phyloP scores from a whole-genome alignment of 495 filamentous ascomycete species.

The Xylaria bambusicola region DNA sequence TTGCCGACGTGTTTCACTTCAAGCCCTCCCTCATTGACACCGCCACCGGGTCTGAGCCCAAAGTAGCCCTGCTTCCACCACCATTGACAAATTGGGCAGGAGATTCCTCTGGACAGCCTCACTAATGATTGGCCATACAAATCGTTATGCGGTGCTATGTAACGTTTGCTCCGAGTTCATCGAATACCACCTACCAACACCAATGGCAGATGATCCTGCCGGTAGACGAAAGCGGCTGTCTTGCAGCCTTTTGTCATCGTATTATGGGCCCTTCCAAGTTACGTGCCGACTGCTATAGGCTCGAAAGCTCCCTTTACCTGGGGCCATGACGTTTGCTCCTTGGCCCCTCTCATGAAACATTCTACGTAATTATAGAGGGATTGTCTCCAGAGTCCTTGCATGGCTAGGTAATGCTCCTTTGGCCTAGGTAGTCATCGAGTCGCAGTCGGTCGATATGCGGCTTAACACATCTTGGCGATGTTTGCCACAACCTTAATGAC shows the following conservation, averaged over 20 bases:
- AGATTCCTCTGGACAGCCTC: slow-evolving; percentile 5
- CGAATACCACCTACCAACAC: background rate
- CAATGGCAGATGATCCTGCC: background rate
- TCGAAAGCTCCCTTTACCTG: background rate
- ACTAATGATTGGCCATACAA: slow-evolving; percentile 5
- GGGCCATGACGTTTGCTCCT: background rate
- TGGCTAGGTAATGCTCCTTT: background rate
- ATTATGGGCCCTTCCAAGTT: background rate
- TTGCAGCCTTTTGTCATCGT: background rate
- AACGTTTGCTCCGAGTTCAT: background rate
- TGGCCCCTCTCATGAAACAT: background rate
- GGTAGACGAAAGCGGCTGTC: background rate
- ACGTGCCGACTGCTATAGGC: slow-evolving; percentile 2
- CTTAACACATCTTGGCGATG: background rate
- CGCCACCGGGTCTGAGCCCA: background rate
- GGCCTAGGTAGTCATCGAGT: background rate
- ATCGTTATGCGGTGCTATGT: background rate
- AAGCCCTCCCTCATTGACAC: background rate
- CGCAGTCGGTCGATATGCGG: background rate
- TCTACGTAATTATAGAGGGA: slow-evolving; percentile 9
- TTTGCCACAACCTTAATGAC: background rate
- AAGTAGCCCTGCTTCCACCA: background rate
- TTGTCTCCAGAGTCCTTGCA: background rate
- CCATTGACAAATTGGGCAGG: slow-evolving; percentile 10
- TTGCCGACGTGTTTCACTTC: slow-evolving; percentile 7